phyloP scores from a whole-genome alignment of 345 rosid genomes.

The Eucalyptus melliodora region DNA sequence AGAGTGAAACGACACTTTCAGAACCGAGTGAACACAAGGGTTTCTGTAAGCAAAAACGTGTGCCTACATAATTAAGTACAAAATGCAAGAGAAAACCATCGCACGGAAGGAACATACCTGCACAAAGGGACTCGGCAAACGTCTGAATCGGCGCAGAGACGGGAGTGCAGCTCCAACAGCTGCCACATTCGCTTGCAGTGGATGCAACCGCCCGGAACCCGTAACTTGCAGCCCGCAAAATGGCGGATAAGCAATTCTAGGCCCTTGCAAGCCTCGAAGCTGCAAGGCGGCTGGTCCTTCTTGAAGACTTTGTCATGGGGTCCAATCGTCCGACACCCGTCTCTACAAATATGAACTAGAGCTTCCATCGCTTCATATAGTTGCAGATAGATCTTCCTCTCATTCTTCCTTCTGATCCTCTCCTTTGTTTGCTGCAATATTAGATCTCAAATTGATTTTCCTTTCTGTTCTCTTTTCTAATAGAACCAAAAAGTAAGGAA shows the following conservation, averaged over 20 bases:
- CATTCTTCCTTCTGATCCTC: constrained; percentile 35
- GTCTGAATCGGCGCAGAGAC: constrained; percentile 53
- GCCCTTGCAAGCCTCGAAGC: constrained; percentile 67
- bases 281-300: constrained; percentile 40
- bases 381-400: constrained; percentile 56
- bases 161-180: constrained; percentile 70
- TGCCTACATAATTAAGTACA: not conserved
- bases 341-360: constrained; percentile 84
- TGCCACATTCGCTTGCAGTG: constrained; percentile 99
- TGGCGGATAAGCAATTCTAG: constrained; percentile 70
- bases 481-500: not conserved
- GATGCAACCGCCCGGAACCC: constrained; percentile 72
- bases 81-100: not conserved
- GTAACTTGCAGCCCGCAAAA: constrained; percentile 61
- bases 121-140: constrained; percentile 82
- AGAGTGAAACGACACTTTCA: not conserved
- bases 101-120: constrained; percentile 14
- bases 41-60: not conserved
- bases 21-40: not conserved
- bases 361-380: constrained; percentile 91
- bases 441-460: not conserved
- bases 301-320: constrained; percentile 65
- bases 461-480: not conserved
- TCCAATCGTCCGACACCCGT: constrained; percentile 83
- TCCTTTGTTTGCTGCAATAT: constrained; percentile 31